Evolutionary conservation across 345 rosid genomes (phyloP), one percentile per base, ranked within the genome.

Genomic region (Citrus glauca): DNA sequence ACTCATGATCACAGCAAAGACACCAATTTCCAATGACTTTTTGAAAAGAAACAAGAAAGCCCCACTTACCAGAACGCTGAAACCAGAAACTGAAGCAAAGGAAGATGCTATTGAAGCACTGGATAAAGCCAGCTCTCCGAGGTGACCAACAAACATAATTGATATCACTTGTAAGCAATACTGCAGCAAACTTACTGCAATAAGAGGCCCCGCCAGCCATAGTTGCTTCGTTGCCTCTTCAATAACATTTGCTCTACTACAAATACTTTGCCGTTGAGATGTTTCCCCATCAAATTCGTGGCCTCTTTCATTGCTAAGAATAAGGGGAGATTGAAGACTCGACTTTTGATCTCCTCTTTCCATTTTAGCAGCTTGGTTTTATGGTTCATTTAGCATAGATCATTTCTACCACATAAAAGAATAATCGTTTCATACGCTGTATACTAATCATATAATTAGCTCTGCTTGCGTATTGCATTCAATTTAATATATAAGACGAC

Each of bases 61-160:
- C 32, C 8, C 22, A 70, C 88, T 35, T 37, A 87, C 89, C 85
- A 81, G 38, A 6, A 88, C 76, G 33, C 78, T 87, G 80, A 86
- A 86, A 33, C 92, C 85, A 32, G 86, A 82, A 50, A 87, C 89
- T 0, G 86, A 75, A 32, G 85, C 88, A 67, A 89, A 87, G 22
- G 92, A 87, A 69, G 88, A 78, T 17, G 87, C 90, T 74, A 87
- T 78, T 79, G 89, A 83, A 48, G 89, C 82, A 69, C 85, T 33
- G 5, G 92, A 84, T 14, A 87, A 83, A 48, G 89, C 37, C 64
- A 87, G 78, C 73, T 82, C 85, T 3, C 88, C 87, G 16, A 86
- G 88, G 75, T 87, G 89, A 14, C 90, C 90, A 13, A 87, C 84
- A 71, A 84, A 86, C 86, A 86, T 87, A 37, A 86, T 45, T 20